Conservation (phyloP, 768 basidiomycete genomes). For the Podaxis sp. region DNA sequence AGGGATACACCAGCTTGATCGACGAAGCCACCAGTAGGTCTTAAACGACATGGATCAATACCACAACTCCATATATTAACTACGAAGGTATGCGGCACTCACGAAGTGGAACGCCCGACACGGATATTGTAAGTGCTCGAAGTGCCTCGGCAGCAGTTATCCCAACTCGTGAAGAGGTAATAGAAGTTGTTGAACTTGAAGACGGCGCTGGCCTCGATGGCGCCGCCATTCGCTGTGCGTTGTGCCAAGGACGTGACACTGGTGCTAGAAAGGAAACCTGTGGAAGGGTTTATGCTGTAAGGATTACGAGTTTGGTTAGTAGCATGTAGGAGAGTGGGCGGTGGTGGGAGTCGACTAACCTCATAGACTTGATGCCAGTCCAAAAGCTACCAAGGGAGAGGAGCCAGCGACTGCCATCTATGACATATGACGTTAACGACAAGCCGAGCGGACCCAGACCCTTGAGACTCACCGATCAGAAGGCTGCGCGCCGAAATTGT, state of each 20-base stretch:
- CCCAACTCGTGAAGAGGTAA: conserved; percentile 60
- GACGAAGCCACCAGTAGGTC: conserved; percentile 44
- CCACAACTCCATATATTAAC: neutral
- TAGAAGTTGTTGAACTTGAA: conserved; percentile 45
- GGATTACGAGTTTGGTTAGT: neutral
- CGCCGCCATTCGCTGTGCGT: conserved; percentile 42
- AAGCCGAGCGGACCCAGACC: neutral
- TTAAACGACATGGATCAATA: conserved; percentile 17
- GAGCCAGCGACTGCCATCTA: conserved; percentile 45
- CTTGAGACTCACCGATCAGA: conserved; percentile 27
- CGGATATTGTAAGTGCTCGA: conserved; percentile 61
- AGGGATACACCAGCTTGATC: conserved; percentile 46
- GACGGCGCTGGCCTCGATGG: conserved; percentile 50
- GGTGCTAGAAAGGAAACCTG: conserved; percentile 39
- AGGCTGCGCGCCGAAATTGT: conserved; percentile 21
- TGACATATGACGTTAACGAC: neutral
- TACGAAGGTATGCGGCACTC: conserved; percentile 13
- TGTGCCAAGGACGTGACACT: conserved; percentile 43
- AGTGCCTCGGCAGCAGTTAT: conserved; percentile 49
- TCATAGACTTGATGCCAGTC: conserved; percentile 50
- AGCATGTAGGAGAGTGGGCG: neutral
- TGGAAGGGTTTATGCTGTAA: conserved; percentile 36
- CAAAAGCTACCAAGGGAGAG: conserved; percentile 56
- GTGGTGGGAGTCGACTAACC: conserved; percentile 19
- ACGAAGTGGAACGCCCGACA: conserved; percentile 50